Percentiles rank a stretch among this genome's conserved stretches.
Evolutionary conservation across 306 rosid species (phyloP).

Genomic region (Abrus pulchellus): DNA sequence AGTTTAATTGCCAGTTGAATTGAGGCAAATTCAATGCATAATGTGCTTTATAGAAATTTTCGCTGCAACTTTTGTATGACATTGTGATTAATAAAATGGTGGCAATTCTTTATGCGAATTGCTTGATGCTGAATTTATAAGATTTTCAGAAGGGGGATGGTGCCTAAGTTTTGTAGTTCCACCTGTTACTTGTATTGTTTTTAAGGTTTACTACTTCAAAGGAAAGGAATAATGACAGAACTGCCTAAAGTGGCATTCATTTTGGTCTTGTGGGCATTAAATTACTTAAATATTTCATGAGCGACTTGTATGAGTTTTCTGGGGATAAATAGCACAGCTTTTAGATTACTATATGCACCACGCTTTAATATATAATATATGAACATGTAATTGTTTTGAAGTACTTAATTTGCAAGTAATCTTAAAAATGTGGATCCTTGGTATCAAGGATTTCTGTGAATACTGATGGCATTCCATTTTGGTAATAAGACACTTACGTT

Average conservation of each 20-base stretch:
- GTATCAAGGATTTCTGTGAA: too few species aligned
- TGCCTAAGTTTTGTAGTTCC: not conserved
- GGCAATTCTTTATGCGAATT: conserved; percentile 4
- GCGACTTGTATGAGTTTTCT: not conserved
- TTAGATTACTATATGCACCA: too few species aligned
- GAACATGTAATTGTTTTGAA: too few species aligned
- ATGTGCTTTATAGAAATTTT: not conserved
- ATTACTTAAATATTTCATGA: not conserved
- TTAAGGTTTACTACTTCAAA: not conserved
- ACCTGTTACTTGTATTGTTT: not conserved
- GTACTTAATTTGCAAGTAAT: too few species aligned
- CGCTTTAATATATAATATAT: too few species aligned
- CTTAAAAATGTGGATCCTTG: too few species aligned
- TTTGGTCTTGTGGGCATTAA: not conserved
- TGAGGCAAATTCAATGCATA: conserved; percentile 39
- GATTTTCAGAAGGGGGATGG: not conserved
- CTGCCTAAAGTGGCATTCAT: not conserved
- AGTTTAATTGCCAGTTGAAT: conserved; percentile 43
- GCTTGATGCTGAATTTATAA: not conserved
- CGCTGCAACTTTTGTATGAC: conserved; percentile 21
- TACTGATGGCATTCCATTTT: too few species aligned
- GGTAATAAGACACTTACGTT: too few species aligned
- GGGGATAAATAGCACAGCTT: not conserved
- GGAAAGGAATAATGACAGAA: not conserved
- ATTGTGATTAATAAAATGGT: conserved; percentile 2